Percentiles rank a stretch among this genome's conserved stretches.
These are phyloP conservation scores for Mucor lusitanicus DNA, from an alignment of 371 early-diverging fungal species.

Conservation along the genomic window DNA sequence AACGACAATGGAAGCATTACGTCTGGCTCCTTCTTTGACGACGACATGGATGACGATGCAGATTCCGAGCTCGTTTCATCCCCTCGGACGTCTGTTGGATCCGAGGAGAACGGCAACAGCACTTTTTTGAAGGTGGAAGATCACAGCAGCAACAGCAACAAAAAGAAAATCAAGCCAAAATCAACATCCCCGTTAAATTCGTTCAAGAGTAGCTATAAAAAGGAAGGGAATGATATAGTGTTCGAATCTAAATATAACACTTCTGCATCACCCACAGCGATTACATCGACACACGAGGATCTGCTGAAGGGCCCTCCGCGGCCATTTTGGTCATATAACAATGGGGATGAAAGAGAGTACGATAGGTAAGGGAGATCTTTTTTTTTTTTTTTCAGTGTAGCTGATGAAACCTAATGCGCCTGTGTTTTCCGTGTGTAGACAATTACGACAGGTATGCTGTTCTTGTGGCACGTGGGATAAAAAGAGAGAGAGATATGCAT, in stretches of 20 bases:
- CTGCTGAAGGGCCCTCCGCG: not conserved
- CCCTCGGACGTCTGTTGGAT: constrained; percentile 16
- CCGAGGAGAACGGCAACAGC: constrained; percentile 5
- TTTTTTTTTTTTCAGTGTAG: not conserved
- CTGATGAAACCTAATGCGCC: not conserved
- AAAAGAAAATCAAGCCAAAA: constrained; percentile 1
- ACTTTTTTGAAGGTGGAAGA: not conserved
- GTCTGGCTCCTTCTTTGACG: constrained; percentile 8
- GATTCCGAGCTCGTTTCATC: constrained; percentile 9
- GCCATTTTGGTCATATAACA: constrained; percentile 18
- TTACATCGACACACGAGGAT: not conserved
- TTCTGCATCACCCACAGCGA: not conserved
- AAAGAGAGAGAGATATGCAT: not conserved
- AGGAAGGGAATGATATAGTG: constrained; percentile 11
- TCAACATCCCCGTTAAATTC: not conserved
- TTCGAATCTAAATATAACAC: constrained; percentile 15
- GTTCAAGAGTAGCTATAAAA: constrained; percentile 1
- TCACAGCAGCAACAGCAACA: not conserved
- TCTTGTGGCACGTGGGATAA: not conserved
- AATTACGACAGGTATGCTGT: constrained; percentile 25
- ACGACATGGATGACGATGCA: constrained; percentile 19
- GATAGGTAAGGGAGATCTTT: constrained; percentile 13
- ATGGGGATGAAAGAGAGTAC: constrained; percentile 27
- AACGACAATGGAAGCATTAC: constrained; percentile 8
- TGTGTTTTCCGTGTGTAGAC: constrained; percentile 10